Evolutionary conservation across 1,284 basidiomycete genomes (phyloP), one percentile per base, ranked within the genome.

Genomic region (Melampsora abietis-canadensis): DNA sequence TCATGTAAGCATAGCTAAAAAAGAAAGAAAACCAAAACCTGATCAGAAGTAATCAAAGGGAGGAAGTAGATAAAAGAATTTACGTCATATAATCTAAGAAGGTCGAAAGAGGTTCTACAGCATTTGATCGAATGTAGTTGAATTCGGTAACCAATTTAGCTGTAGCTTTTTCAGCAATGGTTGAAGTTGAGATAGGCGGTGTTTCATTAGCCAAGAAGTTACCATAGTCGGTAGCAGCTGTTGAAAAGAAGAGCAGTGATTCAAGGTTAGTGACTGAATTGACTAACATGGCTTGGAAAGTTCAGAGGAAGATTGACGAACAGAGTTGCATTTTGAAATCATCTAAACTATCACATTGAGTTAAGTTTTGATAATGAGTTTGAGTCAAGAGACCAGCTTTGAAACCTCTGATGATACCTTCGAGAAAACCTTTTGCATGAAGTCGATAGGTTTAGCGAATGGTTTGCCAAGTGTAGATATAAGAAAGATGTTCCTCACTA

Each of bases 21-120:
- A 57, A 37, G 59, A 63, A 40, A 40, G 19, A 37, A 14, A 4
- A 24, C 8, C 46, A 54, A 66, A 46, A 44, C 37, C 10, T 66
- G 10, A 17, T 30, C 10, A 62, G 37, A 10, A 19, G 4, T 64
- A 65, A 61, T 63, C 59, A 14, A 44, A 62, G 27, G 19, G 27
- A 57, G 51, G 57, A 54, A 37, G 40, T 61, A 73, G 57, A 19
- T 34, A 10, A 40, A 86, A 12, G 3, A 69, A n/a, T 54, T 27
- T 81, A 91, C 88, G 94, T 98, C 83, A 99, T 92, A 83, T 98
- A 99, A 82, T 98, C 96, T 77, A 99, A 85, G 82, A 99, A 98
- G 81, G 90, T 95, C 81, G 88, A 88, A 68, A 99, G 84, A 1
- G 94, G 93, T 78, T 92, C 90, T 21, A 93, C 90, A 5, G 96